phyloP scores from a whole-genome alignment of 148 eudicot species.

The Vaccinium vitisidaea region DNA sequence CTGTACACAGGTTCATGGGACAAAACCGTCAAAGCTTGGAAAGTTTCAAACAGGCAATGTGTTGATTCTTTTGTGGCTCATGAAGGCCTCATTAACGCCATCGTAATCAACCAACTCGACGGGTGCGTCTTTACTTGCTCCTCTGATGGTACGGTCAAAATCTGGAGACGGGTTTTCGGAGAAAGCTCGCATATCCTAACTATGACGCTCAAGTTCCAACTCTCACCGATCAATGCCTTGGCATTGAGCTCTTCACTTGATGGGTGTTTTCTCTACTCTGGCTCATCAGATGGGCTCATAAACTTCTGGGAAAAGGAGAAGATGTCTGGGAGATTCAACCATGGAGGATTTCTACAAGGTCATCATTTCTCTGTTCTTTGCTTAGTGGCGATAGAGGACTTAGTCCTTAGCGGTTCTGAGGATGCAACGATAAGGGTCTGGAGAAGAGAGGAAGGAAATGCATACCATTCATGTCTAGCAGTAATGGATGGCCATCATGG shows the following conservation, averaged over 20 bases:
- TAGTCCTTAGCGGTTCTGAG: constrained; percentile 69
- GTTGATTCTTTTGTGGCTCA: constrained; percentile 65
- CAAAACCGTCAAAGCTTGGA: constrained; percentile 57
- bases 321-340: constrained; percentile 51
- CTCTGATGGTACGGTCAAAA: constrained; percentile 58
- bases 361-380: constrained; percentile 62
- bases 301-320: constrained; percentile 63
- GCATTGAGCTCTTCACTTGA: constrained; percentile 37
- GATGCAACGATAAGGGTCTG: constrained; percentile 66
- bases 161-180: constrained; percentile 64
- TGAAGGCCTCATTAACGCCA: constrained; percentile 45
- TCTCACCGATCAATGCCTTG: constrained; percentile 54
- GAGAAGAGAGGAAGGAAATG: constrained; percentile 52
- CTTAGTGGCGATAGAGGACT: constrained; percentile 38
- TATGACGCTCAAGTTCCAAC: constrained; percentile 54
- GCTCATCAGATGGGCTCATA: constrained; percentile 59
- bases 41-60: constrained; percentile 41
- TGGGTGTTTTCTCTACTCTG: constrained; percentile 52
- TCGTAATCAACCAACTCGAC: constrained; percentile 56
- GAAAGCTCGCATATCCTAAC: constrained; percentile 58
- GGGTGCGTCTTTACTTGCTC: constrained; percentile 66
- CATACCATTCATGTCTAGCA: constrained; percentile 50
- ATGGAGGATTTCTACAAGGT: constrained; percentile 63
- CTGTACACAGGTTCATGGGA: constrained; percentile 69
- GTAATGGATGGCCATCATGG: constrained; percentile 66